Conservation (phyloP, 2,329 filamentous ascomycete genomes). For the Fusarium virguliforme region DNA sequence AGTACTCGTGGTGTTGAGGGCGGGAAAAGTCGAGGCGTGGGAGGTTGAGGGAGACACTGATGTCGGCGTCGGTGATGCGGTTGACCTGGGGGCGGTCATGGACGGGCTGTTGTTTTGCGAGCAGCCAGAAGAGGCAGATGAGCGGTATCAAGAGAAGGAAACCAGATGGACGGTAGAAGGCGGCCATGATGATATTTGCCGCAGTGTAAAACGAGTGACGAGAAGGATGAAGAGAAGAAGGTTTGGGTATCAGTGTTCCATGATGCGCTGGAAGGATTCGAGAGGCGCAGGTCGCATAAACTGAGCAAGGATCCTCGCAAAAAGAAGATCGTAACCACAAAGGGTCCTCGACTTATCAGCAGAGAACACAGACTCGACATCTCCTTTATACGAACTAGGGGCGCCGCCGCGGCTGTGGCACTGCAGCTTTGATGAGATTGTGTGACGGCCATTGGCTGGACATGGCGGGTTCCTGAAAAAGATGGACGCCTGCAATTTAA, state of each 20-base stretch:
- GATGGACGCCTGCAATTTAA: slow-evolving; percentile 12
- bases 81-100: slow-evolving; percentile 34
- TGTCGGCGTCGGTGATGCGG: slow-evolving; percentile 46
- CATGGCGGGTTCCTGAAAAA: slow-evolving; percentile 8
- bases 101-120: slow-evolving; percentile 41
- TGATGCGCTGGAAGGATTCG: not conserved
- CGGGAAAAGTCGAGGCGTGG: slow-evolving; percentile 49
- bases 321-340: not conserved
- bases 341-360: not conserved
- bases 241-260: not conserved
- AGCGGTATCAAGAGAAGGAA: slow-evolving; percentile 29
- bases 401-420: slow-evolving; percentile 12
- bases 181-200: slow-evolving; percentile 25
- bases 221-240: slow-evolving; percentile 8
- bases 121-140: slow-evolving; percentile 34
- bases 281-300: not conserved
- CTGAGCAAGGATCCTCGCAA: not conserved
- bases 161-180: slow-evolving; percentile 20
- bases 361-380: not conserved
- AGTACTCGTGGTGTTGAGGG: slow-evolving; percentile 47
- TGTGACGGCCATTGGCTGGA: slow-evolving; percentile 19
- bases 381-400: slow-evolving; percentile 9
- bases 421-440: slow-evolving; percentile 7
- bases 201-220: slow-evolving; percentile 1
- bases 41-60: slow-evolving; percentile 42